Base-by-base conservation (phyloP, 2,329 filamentous ascomycete genomes). In the Colletotrichum costaricense region DNA sequence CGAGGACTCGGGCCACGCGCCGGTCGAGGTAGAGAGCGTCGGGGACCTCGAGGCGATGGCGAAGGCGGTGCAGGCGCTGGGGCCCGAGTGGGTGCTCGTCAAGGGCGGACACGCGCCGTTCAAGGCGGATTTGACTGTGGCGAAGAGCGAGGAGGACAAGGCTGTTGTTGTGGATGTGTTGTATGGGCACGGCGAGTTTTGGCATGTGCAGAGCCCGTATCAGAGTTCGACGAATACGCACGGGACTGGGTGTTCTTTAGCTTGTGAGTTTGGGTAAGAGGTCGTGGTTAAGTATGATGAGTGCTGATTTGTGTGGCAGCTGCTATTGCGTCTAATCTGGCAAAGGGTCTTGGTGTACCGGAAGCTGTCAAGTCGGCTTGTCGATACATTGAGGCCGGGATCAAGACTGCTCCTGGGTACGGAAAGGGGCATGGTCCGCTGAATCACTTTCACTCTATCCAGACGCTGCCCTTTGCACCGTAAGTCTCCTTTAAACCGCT, bases 81-180 rank as follows among this genome's bases (percentile, higher is more conserved):
- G 95, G 0, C 92, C 95, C 0, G 89, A 90, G 75, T 95, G 93
- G 85, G 93, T 98, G 35, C 88, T 98, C 11, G 86, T 98, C 72
- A 98, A 98, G 83, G 96, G 96, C 55, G 96, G 96, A 0, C 97
- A 98, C 83, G 82, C 93, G n/a, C 95, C 96, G 1, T 89, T 98
- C 75, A 91, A 88, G 5, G 87, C 85, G 63, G 89, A 93, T 60
- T 86, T 91, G 26, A 86, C 85, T 6, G 88, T 89, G 0, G 92
- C 94, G 0, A 85, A 83, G 57, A 84, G 81, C 0, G 86, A 90
- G 1, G 86, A 87, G 8, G 91, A 95, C 63, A 89, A 86, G 63
- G 84, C 91, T 30, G 78, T 93, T 2, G 91, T 98, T 1, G 88
- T 97, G 33, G 94, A 98, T 79, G 88, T 98, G 4, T 87, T 98